These are phyloP conservation scores for Lithohypha guttulata DNA, from an alignment of 2,329 filamentous ascomycete species.

Conservation along the genomic window DNA sequence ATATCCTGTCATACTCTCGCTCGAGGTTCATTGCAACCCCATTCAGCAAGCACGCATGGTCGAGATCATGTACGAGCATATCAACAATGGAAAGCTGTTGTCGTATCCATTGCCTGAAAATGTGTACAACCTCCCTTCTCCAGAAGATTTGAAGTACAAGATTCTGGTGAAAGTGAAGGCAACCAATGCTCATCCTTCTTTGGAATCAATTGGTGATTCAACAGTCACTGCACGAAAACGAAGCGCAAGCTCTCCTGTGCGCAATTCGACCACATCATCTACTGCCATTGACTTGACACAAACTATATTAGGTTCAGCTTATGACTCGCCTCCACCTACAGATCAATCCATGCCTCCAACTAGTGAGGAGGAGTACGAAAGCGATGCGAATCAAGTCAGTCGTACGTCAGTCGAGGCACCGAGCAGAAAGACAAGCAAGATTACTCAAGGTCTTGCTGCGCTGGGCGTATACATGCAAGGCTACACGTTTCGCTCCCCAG, in stretches of 20 bases:
- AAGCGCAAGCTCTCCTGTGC: slow-evolving; percentile 68
- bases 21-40: slow-evolving; percentile 85
- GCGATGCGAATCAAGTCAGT: slow-evolving; percentile 46
- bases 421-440: slow-evolving; percentile 64
- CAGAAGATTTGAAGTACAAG: slow-evolving; percentile 69
- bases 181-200: slow-evolving; percentile 46
- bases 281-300: too few relatives aligned
- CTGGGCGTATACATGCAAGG: slow-evolving; percentile 70
- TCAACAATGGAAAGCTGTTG: slow-evolving; percentile 71
- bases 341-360: slow-evolving; percentile 43
- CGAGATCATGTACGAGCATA: slow-evolving; percentile 64
- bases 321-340: slow-evolving; percentile 45
- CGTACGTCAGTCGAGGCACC: slow-evolving; percentile 50
- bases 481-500: slow-evolving; percentile 77
- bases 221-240: slow-evolving; percentile 36
- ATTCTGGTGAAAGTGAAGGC: slow-evolving; percentile 94
- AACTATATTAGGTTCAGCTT: slow-evolving; percentile 33
- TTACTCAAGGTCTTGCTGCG: slow-evolving; percentile 68
- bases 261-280: slow-evolving; percentile 19
- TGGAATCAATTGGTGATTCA: slow-evolving; percentile 32
- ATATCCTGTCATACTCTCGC: slow-evolving; percentile 85
- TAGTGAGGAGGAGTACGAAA: slow-evolving; percentile 56
- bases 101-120: slow-evolving; percentile 62
- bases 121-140: slow-evolving; percentile 63
- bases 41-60: slow-evolving; percentile 82